Percentiles rank a stretch among this genome's conserved stretches.
Conservation (phyloP, 2,329 filamentous ascomycete genomes). For the Cyclaneusma minus region DNA sequence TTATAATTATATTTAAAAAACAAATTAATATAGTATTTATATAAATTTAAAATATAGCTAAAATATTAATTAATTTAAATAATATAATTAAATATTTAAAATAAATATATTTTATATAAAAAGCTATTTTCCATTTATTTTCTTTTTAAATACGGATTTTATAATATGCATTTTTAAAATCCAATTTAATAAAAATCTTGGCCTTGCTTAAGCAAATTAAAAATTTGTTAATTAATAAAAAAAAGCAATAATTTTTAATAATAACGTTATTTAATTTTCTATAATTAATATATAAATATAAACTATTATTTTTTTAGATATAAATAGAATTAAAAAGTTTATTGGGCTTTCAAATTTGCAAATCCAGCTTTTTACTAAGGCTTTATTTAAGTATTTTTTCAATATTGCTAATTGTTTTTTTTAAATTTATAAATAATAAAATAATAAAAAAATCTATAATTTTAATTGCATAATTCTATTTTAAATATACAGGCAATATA, state of each 20-base stretch:
- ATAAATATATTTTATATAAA: constrained; percentile 1
- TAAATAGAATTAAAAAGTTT: constrained; percentile 1
- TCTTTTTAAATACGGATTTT: constrained; percentile 1
- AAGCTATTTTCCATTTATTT: constrained; percentile 1
- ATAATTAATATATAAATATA: constrained; percentile 2
- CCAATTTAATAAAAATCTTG: constrained; percentile 1
- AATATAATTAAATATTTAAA: background rate
- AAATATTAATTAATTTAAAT: too few species aligned
- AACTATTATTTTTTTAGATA: constrained; percentile 1
- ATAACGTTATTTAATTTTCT: constrained; percentile 2
- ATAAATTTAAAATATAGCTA: too few species aligned
- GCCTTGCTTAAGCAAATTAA: constrained; percentile 1
- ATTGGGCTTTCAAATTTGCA: background rate
- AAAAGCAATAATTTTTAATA: constrained; percentile 1
- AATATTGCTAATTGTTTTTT: constrained; percentile 1
- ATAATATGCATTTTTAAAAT: constrained; percentile 1
- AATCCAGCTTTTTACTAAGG: constrained; percentile 3
- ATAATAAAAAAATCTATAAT: too few species aligned
- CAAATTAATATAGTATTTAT: too few species aligned
- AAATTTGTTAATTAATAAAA: constrained; percentile 1
- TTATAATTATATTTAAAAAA: too few species aligned
- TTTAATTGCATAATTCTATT: too few species aligned
- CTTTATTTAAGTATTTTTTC: constrained; percentile 1
- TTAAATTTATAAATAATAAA: constrained; percentile 2
- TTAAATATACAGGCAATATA: too few species aligned